These are phyloP conservation scores for Boletus bicolor DNA, from an alignment of 768 basidiomycete genomes.

Conservation along the genomic window DNA sequence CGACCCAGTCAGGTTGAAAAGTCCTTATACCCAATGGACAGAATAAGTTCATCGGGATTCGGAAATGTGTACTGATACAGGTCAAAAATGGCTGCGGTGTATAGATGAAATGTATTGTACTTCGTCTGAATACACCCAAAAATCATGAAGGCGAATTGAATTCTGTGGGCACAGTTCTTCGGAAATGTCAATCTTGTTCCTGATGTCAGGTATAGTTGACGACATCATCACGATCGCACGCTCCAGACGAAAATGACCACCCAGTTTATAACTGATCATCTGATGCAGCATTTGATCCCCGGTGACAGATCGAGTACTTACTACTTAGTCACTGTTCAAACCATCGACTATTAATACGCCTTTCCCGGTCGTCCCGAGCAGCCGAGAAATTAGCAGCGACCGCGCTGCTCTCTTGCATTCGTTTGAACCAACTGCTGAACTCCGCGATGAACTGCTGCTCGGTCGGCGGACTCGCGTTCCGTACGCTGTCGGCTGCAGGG, in stretches of 20 bases:
- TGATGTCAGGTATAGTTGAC: neutral
- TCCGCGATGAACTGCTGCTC: constrained; percentile 46
- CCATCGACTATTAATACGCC: neutral
- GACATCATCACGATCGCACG: neutral
- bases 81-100: neutral
- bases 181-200: neutral
- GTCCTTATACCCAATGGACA: neutral
- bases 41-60: neutral
- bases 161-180: neutral
- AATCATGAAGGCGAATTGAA: neutral
- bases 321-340: neutral
- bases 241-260: neutral
- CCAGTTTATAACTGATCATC: neutral
- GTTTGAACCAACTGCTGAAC: constrained; percentile 45
- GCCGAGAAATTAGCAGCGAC: constrained; percentile 46
- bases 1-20: constrained; percentile 8
- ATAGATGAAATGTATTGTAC: neutral
- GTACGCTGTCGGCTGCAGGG: constrained; percentile 26
- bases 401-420: constrained; percentile 54
- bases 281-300: neutral
- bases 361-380: constrained; percentile 13
- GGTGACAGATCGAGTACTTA: neutral
- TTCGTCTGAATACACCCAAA: neutral
- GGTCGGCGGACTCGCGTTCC: constrained; percentile 28
- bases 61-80: neutral